A percentile compares a stretch with the other conserved stretches of the same genome.
Conservation (phyloP, 352 stramenopile species). For the Globisporangium polare region DNA sequence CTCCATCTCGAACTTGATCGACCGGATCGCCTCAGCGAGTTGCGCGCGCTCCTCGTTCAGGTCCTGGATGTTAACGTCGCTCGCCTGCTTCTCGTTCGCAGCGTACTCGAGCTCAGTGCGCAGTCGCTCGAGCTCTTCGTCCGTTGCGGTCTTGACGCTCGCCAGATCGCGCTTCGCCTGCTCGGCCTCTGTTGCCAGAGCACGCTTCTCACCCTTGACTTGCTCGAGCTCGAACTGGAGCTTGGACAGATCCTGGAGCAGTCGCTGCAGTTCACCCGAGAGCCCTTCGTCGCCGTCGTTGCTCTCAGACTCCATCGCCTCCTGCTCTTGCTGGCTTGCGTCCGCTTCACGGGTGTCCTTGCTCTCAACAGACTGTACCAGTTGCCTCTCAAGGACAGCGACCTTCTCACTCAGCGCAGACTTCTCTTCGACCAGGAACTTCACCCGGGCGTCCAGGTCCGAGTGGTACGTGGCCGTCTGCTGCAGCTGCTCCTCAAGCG, state of each 20-base stretch:
- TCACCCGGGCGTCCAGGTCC: constrained; percentile 25
- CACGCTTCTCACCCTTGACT: constrained; percentile 3
- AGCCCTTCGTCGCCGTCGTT: constrained; percentile 9
- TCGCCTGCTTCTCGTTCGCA: constrained; percentile 30
- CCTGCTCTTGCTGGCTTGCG: constrained; percentile 4
- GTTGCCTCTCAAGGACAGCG: constrained; percentile 15
- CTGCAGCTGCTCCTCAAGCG: constrained; percentile 32
- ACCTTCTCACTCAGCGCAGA: constrained; percentile 23
- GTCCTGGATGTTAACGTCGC: constrained; percentile 27
- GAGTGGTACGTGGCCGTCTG: constrained; percentile 20
- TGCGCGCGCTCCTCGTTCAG: constrained; percentile 30
- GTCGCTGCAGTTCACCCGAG: constrained; percentile 24
- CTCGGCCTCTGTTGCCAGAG: neutral
- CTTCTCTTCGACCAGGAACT: constrained; percentile 33
- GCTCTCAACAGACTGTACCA: constrained; percentile 2
- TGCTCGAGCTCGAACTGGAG: constrained; percentile 32
- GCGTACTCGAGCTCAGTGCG: constrained; percentile 26
- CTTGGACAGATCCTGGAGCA: constrained; percentile 35
- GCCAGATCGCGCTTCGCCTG: neutral
- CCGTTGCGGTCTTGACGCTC: neutral
- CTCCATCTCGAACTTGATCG: constrained; percentile 29
- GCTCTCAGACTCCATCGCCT: constrained; percentile 3
- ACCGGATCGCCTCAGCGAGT: constrained; percentile 12
- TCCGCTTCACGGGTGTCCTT: neutral
- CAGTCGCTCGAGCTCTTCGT: constrained; percentile 16